Evolutionary conservation across 768 basidiomycete species (phyloP).

Genomic region (Terana coerulea): DNA sequence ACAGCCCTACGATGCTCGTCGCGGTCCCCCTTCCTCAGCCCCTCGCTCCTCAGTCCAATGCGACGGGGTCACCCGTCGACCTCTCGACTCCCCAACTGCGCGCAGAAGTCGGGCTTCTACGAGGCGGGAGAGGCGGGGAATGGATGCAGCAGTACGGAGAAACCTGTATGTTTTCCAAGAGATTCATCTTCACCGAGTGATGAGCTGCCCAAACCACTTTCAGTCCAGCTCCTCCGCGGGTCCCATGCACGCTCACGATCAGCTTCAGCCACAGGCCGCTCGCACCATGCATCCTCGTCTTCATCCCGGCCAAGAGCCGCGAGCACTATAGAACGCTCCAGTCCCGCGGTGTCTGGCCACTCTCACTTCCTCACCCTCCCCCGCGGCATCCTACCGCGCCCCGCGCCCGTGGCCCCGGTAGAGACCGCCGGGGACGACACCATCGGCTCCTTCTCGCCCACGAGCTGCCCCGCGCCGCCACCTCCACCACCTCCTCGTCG

Average conservation of each 20-base stretch:
- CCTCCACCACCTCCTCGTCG: constrained; percentile 16
- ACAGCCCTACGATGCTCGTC: too few relatives aligned
- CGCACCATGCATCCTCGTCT: neutral
- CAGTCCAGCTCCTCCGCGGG: constrained; percentile 4
- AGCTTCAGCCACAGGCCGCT: neutral
- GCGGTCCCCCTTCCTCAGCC: too few relatives aligned
- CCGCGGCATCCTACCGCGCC: constrained; percentile 4
- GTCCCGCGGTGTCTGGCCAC: neutral
- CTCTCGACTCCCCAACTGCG: too few relatives aligned
- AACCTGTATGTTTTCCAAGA: neutral
- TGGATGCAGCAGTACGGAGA: neutral
- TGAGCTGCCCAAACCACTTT: neutral
- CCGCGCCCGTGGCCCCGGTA: constrained; percentile 11
- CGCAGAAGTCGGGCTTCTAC: too few relatives aligned
- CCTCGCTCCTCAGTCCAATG: too few relatives aligned
- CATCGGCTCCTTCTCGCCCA: constrained; percentile 25
- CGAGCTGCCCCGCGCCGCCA: constrained; percentile 20
- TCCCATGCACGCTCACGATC: constrained; percentile 8
- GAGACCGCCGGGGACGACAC: constrained; percentile 16
- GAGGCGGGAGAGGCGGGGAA: too few relatives aligned
- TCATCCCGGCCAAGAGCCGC: neutral
- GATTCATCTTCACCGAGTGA: neutral
- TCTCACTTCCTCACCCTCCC: constrained; percentile 3
- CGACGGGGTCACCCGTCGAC: too few relatives aligned
- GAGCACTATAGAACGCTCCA: neutral